Evolutionary conservation across 306 rosid genomes (phyloP).

Genomic region (Dicorynia guianensis): DNA sequence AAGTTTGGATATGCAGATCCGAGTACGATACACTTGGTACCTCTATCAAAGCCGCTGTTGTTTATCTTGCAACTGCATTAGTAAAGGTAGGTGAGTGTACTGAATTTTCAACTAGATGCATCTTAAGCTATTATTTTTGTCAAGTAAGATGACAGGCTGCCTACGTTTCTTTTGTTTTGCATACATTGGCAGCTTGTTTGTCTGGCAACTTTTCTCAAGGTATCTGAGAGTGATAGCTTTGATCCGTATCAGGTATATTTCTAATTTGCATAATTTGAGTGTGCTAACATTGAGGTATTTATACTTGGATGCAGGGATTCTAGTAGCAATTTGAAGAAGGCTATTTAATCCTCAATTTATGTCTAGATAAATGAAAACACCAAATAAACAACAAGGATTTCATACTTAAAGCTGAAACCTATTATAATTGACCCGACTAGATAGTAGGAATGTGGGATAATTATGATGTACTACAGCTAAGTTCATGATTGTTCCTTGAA

Average conservation of each 20-base stretch:
- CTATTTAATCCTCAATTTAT: background rate
- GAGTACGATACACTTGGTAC: slow-evolving; percentile 99
- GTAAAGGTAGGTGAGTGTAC: slow-evolving; percentile 69
- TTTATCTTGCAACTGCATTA: slow-evolving; percentile 93
- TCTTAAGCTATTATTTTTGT: slow-evolving; percentile 22
- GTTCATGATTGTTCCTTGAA: background rate
- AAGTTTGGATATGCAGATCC: slow-evolving; percentile 64
- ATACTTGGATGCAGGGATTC: background rate
- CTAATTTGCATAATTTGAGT: slow-evolving; percentile 1
- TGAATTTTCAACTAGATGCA: slow-evolving; percentile 13
- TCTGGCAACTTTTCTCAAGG: slow-evolving; percentile 95
- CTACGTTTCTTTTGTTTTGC: slow-evolving; percentile 4
- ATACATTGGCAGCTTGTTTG: slow-evolving; percentile 81
- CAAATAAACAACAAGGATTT: background rate
- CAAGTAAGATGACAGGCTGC: slow-evolving; percentile 15
- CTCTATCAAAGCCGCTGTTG: slow-evolving; percentile 85
- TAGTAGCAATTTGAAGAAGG: slow-evolving; percentile 1
- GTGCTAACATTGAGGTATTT: background rate
- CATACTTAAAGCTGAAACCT: background rate
- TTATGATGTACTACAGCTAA: background rate
- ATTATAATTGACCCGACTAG: background rate
- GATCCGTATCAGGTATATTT: slow-evolving; percentile 92
- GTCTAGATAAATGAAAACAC: background rate
- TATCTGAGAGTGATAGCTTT: slow-evolving; percentile 90
- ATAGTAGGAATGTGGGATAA: background rate